Percentiles rank a stretch among this genome's conserved stretches.
These are phyloP conservation scores for Taxillus chinensis DNA, from an alignment of 164 flowering plant species.

Conservation along the genomic window DNA sequence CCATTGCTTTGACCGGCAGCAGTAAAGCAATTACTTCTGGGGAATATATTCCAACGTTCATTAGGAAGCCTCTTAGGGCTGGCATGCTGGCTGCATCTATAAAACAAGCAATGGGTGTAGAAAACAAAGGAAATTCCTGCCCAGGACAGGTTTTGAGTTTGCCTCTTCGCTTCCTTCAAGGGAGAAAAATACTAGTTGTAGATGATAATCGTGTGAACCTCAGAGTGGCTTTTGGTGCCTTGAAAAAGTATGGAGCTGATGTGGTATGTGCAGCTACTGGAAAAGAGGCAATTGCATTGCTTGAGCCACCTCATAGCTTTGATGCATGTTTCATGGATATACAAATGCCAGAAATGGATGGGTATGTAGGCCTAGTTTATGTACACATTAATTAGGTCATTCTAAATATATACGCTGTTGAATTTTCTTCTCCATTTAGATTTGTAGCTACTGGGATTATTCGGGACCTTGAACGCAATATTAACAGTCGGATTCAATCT, in stretches of 20 bases:
- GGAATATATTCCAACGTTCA: slow-evolving; percentile 29
- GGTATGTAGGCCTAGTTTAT: slow-evolving; percentile 32
- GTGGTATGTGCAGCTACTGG: slow-evolving; percentile 72
- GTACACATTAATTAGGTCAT: not conserved
- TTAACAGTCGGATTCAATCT: slow-evolving; percentile 31
- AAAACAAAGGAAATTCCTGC: slow-evolving; percentile 35
- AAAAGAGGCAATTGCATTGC: slow-evolving; percentile 42
- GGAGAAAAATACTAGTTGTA: slow-evolving; percentile 70
- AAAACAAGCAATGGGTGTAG: slow-evolving; percentile 64
- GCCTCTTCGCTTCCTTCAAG: slow-evolving; percentile 45
- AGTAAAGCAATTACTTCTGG: slow-evolving; percentile 11
- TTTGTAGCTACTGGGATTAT: slow-evolving; percentile 86
- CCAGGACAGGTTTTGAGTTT: slow-evolving; percentile 37
- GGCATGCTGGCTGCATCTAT: slow-evolving; percentile 77
- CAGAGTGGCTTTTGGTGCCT: slow-evolving; percentile 77
- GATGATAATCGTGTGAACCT: slow-evolving; percentile 87
- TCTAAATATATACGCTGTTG: not conserved
- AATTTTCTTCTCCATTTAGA: slow-evolving; percentile 16
- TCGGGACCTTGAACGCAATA: slow-evolving; percentile 44
- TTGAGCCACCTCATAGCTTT: slow-evolving; percentile 67
- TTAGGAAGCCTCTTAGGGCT: slow-evolving; percentile 76
- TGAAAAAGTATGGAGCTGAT: slow-evolving; percentile 88
- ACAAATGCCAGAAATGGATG: slow-evolving; percentile 99
- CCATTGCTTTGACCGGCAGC: slow-evolving; percentile 21
- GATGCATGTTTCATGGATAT: slow-evolving; percentile 99